Evolutionary conservation across 1,284 basidiomycete species (phyloP).

Genomic region (Phylloboletellus chloephorus): DNA sequence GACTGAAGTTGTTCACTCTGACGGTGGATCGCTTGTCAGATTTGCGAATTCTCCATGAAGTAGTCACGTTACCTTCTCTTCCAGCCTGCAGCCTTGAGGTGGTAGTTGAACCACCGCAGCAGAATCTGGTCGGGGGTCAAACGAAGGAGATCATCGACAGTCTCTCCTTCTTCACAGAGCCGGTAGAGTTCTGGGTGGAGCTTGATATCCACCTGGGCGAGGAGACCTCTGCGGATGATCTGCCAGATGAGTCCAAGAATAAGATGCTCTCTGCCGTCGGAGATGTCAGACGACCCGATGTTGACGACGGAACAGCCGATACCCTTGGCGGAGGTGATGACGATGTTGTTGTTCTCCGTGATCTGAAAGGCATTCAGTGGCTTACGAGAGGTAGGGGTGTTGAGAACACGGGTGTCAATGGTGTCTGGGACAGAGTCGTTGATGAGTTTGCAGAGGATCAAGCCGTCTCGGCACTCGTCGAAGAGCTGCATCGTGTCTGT

Average conservation of each 20-base stretch:
- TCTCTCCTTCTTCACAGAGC: conserved; percentile 94
- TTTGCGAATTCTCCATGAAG: background rate
- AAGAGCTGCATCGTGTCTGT: conserved; percentile 99
- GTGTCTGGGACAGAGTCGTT: conserved; percentile 99
- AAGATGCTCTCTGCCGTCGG: conserved; percentile 93
- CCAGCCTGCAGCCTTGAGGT: conserved; percentile 94
- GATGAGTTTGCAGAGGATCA: conserved; percentile 97
- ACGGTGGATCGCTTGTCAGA: conserved; percentile 12
- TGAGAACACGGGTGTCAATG: conserved; percentile 96
- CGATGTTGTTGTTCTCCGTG: conserved; percentile 99
- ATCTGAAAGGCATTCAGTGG: conserved; percentile 95
- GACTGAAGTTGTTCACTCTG: conserved; percentile 96
- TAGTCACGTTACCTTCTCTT: conserved; percentile 56
- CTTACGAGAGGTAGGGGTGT: conserved; percentile 75
- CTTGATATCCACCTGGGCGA: conserved; percentile 96
- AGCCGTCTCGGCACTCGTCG: conserved; percentile 92
- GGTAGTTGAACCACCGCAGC: conserved; percentile 97
- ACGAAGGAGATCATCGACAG: conserved; percentile 89
- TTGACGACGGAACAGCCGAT: conserved; percentile 99
- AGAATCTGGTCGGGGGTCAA: conserved; percentile 97
- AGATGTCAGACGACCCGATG: conserved; percentile 90
- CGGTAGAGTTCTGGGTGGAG: conserved; percentile 95
- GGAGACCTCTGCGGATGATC: conserved; percentile 89
- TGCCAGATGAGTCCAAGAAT: conserved; percentile 99
- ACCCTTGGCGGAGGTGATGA: conserved; percentile 95